These are phyloP conservation scores for Pneumocystis wakefieldiae DNA, from an alignment of 1,139 yeast species.

Conservation along the genomic window DNA sequence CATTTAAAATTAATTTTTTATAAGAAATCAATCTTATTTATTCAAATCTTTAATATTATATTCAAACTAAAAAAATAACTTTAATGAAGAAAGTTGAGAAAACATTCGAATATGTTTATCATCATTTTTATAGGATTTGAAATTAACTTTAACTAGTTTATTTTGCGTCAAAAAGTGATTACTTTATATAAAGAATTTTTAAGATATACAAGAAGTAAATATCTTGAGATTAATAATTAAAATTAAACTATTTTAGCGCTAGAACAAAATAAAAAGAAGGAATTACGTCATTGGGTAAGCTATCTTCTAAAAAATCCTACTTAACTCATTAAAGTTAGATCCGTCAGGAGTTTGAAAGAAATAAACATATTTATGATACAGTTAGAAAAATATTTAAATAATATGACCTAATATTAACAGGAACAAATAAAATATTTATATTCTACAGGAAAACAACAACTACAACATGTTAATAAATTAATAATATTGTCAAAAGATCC, in stretches of 20 bases:
- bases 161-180: neutral
- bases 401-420: neutral
- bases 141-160: neutral
- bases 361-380: neutral
- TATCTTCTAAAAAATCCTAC: neutral
- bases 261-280: neutral
- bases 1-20: neutral
- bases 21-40: too few species aligned
- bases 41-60: too few species aligned
- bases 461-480: neutral
- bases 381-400: neutral
- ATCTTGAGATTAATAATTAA: neutral
- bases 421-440: neutral
- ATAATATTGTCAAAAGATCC: neutral
- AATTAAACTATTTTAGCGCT: neutral
- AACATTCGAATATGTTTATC: neutral
- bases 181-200: neutral
- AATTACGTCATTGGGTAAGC: neutral
- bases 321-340: neutral
- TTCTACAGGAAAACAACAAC: neutral
- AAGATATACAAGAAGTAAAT: neutral
- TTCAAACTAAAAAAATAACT: too few species aligned
- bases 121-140: neutral
- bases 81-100: neutral
- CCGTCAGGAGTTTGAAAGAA: neutral